Evolutionary conservation across 2,329 filamentous ascomycete genomes (phyloP), one percentile per base, ranked within the genome.

Genomic region (Pestalotiopsis sp.): DNA sequence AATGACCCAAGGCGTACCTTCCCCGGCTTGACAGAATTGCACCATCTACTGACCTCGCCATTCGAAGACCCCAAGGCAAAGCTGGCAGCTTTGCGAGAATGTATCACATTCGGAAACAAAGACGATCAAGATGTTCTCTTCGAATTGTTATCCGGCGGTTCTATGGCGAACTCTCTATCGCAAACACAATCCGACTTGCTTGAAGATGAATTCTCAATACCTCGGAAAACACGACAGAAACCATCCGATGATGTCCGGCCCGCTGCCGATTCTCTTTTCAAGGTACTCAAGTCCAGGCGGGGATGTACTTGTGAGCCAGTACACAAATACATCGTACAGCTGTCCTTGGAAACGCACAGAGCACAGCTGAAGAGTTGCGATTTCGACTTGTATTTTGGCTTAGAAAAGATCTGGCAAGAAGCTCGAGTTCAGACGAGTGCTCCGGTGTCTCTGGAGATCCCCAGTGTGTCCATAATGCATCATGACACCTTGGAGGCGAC

Each of bases 391-490:
- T 52, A 52, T 6, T 52, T 52, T 52, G 45, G 45, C 4, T 9
- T 52, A 2, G 45, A 52, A 1, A 0, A 17, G 1, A 17, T 6
- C 3, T 52, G 45, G 45, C 45, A 52, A 52, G 45, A 52, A 2
- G 45, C 45, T 11, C 17, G 17, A 52, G 4, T 52, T n/a, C 45
- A 52, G 2, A 20, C 45, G 0, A 2, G 41, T 17, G 41, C 41
- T 0, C 41, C 41, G 1, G 1, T 45, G 13, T 0, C 12, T 45
- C 1, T 2, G 1, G 41, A 13, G 2, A 17, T 45, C 2, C 13
- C 41, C 0, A 13, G 41, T 36, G 7, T 36, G 6, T 36, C 13
- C 1, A 17, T 45, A 4, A 45, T 2, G 5, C 40, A 17, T 1
- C 40, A 17, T 12, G 40, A 45, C 12, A 45, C 4, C 1, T 4